phyloP scores from a whole-genome alignment of 192 early-diverging fungal species.

The Coemansia sp. region DNA sequence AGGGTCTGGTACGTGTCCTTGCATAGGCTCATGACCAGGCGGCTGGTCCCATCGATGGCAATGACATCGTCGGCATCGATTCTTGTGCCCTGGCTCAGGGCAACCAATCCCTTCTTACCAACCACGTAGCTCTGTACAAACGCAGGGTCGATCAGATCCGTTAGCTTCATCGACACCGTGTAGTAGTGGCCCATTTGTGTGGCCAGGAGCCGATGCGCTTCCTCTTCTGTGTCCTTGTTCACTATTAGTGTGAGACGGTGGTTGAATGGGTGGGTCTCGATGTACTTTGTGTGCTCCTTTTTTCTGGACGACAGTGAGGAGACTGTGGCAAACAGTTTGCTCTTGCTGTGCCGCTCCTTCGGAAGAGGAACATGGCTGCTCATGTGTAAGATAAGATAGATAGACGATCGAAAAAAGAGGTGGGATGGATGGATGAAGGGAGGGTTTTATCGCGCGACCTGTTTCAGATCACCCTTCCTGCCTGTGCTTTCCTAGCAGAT shows the following conservation, averaged over 20 bases:
- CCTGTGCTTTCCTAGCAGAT: no score
- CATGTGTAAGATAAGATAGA: constrained; percentile 18
- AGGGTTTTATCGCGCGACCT: no score
- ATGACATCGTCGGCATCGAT: constrained; percentile 48
- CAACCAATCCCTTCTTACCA: constrained; percentile 21
- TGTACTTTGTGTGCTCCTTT: constrained; percentile 23
- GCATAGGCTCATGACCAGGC: constrained; percentile 36
- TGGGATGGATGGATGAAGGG: no score
- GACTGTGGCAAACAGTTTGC: constrained; percentile 46
- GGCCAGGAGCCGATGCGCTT: background rate
- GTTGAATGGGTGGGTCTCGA: constrained; percentile 50
- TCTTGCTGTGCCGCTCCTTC: constrained; percentile 45
- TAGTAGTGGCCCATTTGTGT: constrained; percentile 24
- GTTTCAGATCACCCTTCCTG: no score
- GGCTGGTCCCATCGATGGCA: constrained; percentile 46
- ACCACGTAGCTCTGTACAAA: constrained; percentile 28
- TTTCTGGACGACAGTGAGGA: constrained; percentile 39
- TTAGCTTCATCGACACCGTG: constrained; percentile 22
- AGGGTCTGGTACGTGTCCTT: constrained; percentile 48
- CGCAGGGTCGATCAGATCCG: constrained; percentile 33
- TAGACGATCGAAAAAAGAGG: background rate
- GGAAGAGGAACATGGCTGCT: constrained; percentile 53
- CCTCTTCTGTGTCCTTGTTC: background rate
- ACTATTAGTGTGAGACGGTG: constrained; percentile 30
- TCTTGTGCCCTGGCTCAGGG: constrained; percentile 14